Conservation (phyloP, 352 stramenopile species). For the Phytopythium oedochilum region DNA sequence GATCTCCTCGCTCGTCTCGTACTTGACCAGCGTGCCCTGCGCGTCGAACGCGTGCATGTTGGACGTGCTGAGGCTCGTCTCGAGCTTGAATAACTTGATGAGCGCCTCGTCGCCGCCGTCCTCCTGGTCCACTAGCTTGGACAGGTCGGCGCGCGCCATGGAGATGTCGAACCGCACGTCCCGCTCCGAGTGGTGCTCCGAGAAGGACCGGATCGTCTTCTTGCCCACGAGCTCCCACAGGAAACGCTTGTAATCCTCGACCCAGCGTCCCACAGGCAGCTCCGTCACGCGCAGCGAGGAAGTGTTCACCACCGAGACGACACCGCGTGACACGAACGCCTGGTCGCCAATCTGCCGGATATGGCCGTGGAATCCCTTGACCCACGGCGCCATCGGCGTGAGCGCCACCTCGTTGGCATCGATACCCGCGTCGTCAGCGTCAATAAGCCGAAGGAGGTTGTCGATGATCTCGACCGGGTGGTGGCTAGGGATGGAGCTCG, state of each 20-base stretch:
- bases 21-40: conserved; percentile 90
- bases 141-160: conserved; percentile 72
- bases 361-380: conserved; percentile 93
- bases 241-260: conserved; percentile 98
- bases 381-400: conserved; percentile 91
- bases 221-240: conserved; percentile 91
- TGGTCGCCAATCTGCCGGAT: conserved; percentile 72
- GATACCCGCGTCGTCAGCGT: conserved; percentile 45
- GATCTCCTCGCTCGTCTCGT: conserved; percentile 86
- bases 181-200: conserved; percentile 96
- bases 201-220: conserved; percentile 87
- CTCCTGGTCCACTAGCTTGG: conserved; percentile 56
- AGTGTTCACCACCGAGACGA: conserved; percentile 77
- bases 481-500: conserved; percentile 93
- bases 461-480: conserved; percentile 95
- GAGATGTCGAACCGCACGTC: conserved; percentile 81
- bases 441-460: conserved; percentile 87
- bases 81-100: conserved; percentile 93
- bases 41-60: conserved; percentile 99
- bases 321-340: conserved; percentile 72
- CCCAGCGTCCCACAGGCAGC: conserved; percentile 96
- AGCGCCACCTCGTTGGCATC: conserved; percentile 24
- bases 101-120: conserved; percentile 41
- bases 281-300: conserved; percentile 96
- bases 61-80: conserved; percentile 89